Percentiles rank a stretch among this genome's conserved stretches.
Evolutionary conservation across 2,329 filamentous ascomycete species (phyloP).

Genomic region (Teratosphaeria pseudoeucalypti): DNA sequence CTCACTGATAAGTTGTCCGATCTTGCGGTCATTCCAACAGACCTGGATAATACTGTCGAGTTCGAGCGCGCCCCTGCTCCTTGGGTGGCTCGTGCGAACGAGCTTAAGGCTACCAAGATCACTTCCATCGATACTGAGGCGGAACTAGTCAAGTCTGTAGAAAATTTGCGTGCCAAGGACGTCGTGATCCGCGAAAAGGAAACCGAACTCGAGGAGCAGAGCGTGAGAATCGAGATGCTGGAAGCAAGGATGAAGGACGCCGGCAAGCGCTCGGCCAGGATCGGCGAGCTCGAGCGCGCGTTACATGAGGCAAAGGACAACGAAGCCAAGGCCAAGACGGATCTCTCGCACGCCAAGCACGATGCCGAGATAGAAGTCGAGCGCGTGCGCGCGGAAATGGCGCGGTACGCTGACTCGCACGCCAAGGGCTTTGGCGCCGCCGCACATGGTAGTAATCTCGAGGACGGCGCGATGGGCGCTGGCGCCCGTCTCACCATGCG

Average conservation of each 20-base stretch:
- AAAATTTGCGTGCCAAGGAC: slow-evolving; percentile 68
- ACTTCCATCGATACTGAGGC: slow-evolving; percentile 75
- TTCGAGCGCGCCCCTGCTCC: slow-evolving; percentile 65
- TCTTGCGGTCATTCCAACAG: slow-evolving; percentile 50
- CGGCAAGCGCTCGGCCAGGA: slow-evolving; percentile 61
- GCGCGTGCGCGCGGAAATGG: slow-evolving; percentile 20
- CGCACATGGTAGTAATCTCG: slow-evolving; percentile 38
- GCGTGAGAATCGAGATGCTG: slow-evolving; percentile 88
- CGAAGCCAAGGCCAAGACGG: slow-evolving; percentile 47
- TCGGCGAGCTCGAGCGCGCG: slow-evolving; percentile 50
- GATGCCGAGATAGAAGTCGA: slow-evolving; percentile 19
- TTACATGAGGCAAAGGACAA: slow-evolving; percentile 21
- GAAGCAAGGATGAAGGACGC: slow-evolving; percentile 80
- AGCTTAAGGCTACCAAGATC: slow-evolving; percentile 72
- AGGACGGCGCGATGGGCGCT: slow-evolving; percentile 57
- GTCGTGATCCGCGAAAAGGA: slow-evolving; percentile 44
- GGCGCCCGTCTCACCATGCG: slow-evolving; percentile 62
- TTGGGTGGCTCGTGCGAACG: slow-evolving; percentile 72
- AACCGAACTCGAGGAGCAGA: slow-evolving; percentile 71
- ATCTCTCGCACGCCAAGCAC: slow-evolving; percentile 15
- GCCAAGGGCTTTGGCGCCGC: slow-evolving; percentile 36
- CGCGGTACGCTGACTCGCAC: slow-evolving; percentile 15
- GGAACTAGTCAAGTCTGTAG: slow-evolving; percentile 68
- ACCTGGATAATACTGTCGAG: slow-evolving; percentile 36
- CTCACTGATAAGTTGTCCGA: slow-evolving; percentile 57